A percentile compares a stretch with the other conserved stretches of the same genome.
Conservation (phyloP, 2,329 filamentous ascomycete species). For the Coleophoma eucalyptorum region DNA sequence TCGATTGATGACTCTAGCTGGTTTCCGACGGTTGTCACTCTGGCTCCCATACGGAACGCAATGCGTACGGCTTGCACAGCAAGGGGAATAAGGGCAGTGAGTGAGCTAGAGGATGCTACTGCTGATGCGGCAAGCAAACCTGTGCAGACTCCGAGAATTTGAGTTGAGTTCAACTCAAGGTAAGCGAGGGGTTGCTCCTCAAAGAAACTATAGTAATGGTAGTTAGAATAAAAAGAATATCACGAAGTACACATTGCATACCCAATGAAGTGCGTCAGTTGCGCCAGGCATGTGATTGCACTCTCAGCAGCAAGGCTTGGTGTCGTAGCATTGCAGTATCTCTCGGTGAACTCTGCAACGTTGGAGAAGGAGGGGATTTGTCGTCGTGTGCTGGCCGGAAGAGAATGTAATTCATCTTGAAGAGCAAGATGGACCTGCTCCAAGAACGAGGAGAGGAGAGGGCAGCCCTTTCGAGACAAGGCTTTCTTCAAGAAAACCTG, state of each 20-base stretch:
- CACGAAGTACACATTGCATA: slow-evolving; percentile 31
- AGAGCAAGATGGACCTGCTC: slow-evolving; percentile 53
- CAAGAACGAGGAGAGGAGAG: slow-evolving; percentile 41
- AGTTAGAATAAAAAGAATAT: neutral
- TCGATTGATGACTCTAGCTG: slow-evolving; percentile 10
- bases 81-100: slow-evolving; percentile 23
- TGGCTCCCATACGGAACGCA: slow-evolving; percentile 26
- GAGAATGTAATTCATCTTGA: slow-evolving; percentile 52
- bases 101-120: slow-evolving; percentile 22
- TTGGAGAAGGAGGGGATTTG: slow-evolving; percentile 59
- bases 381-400: slow-evolving; percentile 51
- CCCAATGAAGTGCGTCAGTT: slow-evolving; percentile 67
- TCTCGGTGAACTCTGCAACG: slow-evolving; percentile 60
- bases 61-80: slow-evolving; percentile 26
- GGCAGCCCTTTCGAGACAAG: slow-evolving; percentile 12
- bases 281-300: slow-evolving; percentile 58
- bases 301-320: slow-evolving; percentile 62
- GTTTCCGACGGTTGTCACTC: slow-evolving; percentile 21
- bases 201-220: slow-evolving; percentile 3
- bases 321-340: slow-evolving; percentile 52
- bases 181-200: slow-evolving; percentile 11
- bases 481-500: slow-evolving; percentile 13
- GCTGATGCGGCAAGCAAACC: slow-evolving; percentile 28
- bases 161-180: slow-evolving; percentile 1
- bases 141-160: slow-evolving; percentile 32